These are phyloP conservation scores for Hyphopichia burtonii DNA, from an alignment of 1,139 yeast species.

Conservation along the genomic window DNA sequence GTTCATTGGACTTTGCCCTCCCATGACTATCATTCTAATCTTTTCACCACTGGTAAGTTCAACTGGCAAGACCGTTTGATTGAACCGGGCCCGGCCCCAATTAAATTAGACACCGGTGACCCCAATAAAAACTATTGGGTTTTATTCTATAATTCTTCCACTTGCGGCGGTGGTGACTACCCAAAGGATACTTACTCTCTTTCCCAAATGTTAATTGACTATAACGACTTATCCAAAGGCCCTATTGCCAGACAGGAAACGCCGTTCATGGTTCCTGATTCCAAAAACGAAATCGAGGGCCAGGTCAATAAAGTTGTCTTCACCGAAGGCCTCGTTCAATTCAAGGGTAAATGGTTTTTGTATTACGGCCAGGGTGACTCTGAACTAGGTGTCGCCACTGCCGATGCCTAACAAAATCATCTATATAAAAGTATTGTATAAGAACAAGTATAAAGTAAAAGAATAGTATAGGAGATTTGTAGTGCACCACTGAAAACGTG, in stretches of 20 bases:
- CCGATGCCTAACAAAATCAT: constrained; percentile 17
- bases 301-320: constrained; percentile 46
- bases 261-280: constrained; percentile 38
- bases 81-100: constrained; percentile 47
- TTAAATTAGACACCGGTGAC: constrained; percentile 27
- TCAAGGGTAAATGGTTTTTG: constrained; percentile 42
- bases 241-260: constrained; percentile 41
- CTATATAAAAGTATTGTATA: too few species aligned
- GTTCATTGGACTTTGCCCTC: constrained; percentile 32
- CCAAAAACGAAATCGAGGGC: constrained; percentile 37
- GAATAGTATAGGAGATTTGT: too few species aligned
- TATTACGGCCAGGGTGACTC: constrained; percentile 48
- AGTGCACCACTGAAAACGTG: too few species aligned
- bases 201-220: constrained; percentile 45
- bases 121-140: constrained; percentile 31
- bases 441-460: too few species aligned
- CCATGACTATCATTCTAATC: constrained; percentile 18
- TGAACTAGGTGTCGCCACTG: constrained; percentile 44
- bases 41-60: constrained; percentile 30
- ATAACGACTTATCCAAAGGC: constrained; percentile 33
- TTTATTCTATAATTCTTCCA: constrained; percentile 41
- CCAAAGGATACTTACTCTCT: constrained; percentile 34
- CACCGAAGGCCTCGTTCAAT: constrained; percentile 47
- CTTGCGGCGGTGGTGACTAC: constrained; percentile 35
- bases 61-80: constrained; percentile 38